Evolutionary conservation across 257 asterid species (phyloP), one percentile per base, ranked within the genome.

Genomic region (Leptodermis oblonga): DNA sequence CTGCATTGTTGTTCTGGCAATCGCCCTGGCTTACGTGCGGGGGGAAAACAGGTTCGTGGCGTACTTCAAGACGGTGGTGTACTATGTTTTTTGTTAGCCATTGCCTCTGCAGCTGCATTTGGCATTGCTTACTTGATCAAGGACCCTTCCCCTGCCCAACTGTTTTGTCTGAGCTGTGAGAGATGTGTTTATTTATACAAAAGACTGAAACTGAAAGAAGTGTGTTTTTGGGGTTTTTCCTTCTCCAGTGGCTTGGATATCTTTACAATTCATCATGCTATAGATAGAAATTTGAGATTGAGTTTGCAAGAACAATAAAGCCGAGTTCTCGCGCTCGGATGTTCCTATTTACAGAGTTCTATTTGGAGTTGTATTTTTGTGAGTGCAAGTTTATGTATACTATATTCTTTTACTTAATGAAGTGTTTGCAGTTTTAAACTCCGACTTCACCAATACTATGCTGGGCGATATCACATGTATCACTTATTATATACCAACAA

Each of bases 101-200:
- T 69, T 62, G 86, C 55, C 33, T 81, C 88, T 0, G 94, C 88
- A 20, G 76, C 86, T 55, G 86, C 77, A 11, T 87, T 77, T 76
- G 90, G 71, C 5, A 78, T 76, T 0, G 93, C 89, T 13, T 68
- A 80, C 69, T 39, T 75, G 42, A 2, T 73, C 17, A 36, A 71
- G 26, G 66, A 61, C 12, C 66, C 66, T 61, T 34, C 66, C 66
- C 66, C 28, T 61, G 66, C 46, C 66, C 66, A 8, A 15, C 66
- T 20, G 66, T 23, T 61, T 34, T 61, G 28, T 2, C 4, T 36
- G 46, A 52, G 13, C 17, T 58, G 18, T 15, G 30, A 58, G 10
- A 7, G 66, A 34, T 13, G 23, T 54, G 33, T 58, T 58, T 28
- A 58, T 28, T 11, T 58, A 18, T 54, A 54, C 61, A 54, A 54